These are phyloP conservation scores for Euphorbia tirucalli DNA, from an alignment of 345 rosid genomes.

Conservation along the genomic window DNA sequence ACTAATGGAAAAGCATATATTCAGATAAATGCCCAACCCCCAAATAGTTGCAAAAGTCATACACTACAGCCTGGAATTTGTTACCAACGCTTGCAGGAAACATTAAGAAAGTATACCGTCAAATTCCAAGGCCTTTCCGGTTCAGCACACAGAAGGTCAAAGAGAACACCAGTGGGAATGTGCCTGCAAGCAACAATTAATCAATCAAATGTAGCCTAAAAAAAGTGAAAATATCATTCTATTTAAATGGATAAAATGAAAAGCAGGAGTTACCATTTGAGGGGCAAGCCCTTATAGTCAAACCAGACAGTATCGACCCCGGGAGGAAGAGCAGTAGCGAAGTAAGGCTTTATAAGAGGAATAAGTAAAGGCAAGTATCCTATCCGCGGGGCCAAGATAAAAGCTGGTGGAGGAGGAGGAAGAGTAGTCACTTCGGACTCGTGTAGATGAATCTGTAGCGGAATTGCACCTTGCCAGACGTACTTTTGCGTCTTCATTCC, in stretches of 20 bases:
- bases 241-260: neutral
- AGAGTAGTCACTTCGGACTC: slow-evolving; percentile 83
- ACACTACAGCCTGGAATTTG: neutral
- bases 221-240: neutral
- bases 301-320: slow-evolving; percentile 87
- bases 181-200: slow-evolving; percentile 42
- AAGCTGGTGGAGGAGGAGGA: slow-evolving; percentile 82
- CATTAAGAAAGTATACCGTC: slow-evolving; percentile 44
- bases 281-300: slow-evolving; percentile 83
- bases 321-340: slow-evolving; percentile 80
- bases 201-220: neutral
- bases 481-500: slow-evolving; percentile 58
- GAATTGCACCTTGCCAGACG: slow-evolving; percentile 93
- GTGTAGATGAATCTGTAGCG: slow-evolving; percentile 80
- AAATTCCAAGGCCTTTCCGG: slow-evolving; percentile 96
- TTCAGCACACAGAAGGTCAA: slow-evolving; percentile 81
- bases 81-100: too few relatives aligned
- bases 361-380: slow-evolving; percentile 80
- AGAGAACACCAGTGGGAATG: slow-evolving; percentile 89
- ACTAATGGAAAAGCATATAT: neutral
- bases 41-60: neutral
- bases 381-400: slow-evolving; percentile 71
- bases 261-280: slow-evolving; percentile 57
- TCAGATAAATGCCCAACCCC: neutral
- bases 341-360: slow-evolving; percentile 67